phyloP scores from a whole-genome alignment of 2,329 filamentous ascomycete genomes.

The Colletotrichum higginsianum region DNA sequence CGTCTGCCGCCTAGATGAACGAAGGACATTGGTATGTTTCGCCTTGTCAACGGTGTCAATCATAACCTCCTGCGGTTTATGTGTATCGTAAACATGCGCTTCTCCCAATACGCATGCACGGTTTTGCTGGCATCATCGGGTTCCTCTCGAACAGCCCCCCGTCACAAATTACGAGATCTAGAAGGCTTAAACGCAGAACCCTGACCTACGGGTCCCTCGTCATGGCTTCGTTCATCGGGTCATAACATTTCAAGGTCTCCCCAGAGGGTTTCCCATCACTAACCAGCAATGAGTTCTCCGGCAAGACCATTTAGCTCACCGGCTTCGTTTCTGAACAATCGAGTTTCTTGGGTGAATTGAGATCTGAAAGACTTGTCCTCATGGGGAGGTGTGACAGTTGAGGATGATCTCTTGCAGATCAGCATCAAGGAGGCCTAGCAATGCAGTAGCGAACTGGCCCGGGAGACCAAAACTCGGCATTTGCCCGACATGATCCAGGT shows the following conservation, averaged over 20 bases:
- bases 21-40: neutral
- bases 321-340: constrained; percentile 53
- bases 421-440: constrained; percentile 26
- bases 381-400: constrained; percentile 40
- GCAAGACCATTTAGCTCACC: constrained; percentile 2
- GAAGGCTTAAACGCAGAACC: neutral
- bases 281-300: neutral
- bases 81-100: too few species aligned
- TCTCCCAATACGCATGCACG: too few species aligned
- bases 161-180: too few species aligned
- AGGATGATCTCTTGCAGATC: constrained; percentile 32
- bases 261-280: neutral
- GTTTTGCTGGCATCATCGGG: too few species aligned
- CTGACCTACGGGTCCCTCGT: neutral
- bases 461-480: neutral
- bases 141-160: too few species aligned
- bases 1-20: too few species aligned
- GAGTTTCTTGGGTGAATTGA: constrained; percentile 54
- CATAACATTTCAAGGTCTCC: neutral
- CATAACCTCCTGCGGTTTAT: too few species aligned
- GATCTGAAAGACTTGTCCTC: constrained; percentile 49
- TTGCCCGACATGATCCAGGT: neutral
- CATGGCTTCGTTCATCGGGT: neutral
- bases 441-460: neutral
- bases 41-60: neutral